These are phyloP conservation scores for Aspergillus bombycis DNA, from an alignment of 2,329 filamentous ascomycete species.

Conservation along the genomic window DNA sequence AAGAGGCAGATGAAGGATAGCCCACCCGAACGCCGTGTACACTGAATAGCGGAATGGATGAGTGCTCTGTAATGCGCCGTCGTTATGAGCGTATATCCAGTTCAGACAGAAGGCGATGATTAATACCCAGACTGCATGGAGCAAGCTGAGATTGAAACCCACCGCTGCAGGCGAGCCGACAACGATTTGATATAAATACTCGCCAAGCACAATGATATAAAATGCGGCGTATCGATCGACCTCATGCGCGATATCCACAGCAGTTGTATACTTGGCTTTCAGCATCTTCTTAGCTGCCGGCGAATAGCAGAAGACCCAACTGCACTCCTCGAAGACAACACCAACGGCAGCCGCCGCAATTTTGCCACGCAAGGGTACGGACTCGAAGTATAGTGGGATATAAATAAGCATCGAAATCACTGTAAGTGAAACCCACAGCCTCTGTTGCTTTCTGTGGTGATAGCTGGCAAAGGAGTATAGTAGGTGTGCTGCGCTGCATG, in stretches of 20 bases:
- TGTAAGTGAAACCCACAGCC: conserved; percentile 49
- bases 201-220: conserved; percentile 57
- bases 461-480: conserved; percentile 52
- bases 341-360: conserved; percentile 48
- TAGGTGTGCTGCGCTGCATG: conserved; percentile 42
- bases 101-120: conserved; percentile 56
- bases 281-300: conserved; percentile 50
- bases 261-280: conserved; percentile 50
- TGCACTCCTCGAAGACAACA: conserved; percentile 47
- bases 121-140: conserved; percentile 53
- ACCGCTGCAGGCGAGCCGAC: conserved; percentile 52
- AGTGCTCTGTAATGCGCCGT: conserved; percentile 48
- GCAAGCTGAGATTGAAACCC: conserved; percentile 48
- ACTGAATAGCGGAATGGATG: conserved; percentile 52
- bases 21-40: conserved; percentile 51
- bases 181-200: conserved; percentile 54
- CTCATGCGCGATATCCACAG: conserved; percentile 55
- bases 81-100: conserved; percentile 55
- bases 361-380: conserved; percentile 46
- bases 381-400: conserved; percentile 50
- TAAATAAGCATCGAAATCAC: conserved; percentile 46
- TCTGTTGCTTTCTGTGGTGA: conserved; percentile 52
- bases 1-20: conserved; percentile 50
- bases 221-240: conserved; percentile 56
- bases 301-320: conserved; percentile 51